phyloP scores from a whole-genome alignment of 2,329 filamentous ascomycete genomes.

The Alternaria arborescens region DNA sequence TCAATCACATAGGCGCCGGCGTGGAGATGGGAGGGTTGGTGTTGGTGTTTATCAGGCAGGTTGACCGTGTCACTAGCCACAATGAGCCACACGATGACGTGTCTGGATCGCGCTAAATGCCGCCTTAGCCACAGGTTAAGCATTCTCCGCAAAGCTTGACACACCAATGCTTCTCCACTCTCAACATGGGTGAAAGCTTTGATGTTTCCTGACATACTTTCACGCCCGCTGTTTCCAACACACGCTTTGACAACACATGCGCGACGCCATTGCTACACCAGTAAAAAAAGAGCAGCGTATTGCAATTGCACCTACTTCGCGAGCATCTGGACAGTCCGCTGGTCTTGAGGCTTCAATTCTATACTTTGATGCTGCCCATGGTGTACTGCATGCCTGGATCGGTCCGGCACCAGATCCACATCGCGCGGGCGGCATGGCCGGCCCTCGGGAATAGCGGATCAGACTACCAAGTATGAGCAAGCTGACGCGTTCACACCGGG shows the following conservation, averaged over 20 bases:
- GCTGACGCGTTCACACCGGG: conserved; percentile 1
- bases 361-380: neutral
- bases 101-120: neutral
- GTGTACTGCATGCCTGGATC: neutral
- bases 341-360: neutral
- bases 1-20: neutral
- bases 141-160: conserved; percentile 13
- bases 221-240: neutral
- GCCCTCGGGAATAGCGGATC: neutral
- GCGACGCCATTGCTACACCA: too few relatives aligned
- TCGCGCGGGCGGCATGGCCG: neutral
- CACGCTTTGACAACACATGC: too few relatives aligned
- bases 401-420: neutral
- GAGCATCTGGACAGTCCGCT: neutral
- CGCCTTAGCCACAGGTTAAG: conserved; percentile 2
- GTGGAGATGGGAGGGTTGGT: neutral
- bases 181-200: neutral
- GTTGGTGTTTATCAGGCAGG: neutral
- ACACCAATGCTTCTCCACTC: neutral
- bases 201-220: neutral
- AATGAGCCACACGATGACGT: conserved; percentile 6
- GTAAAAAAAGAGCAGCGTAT: too few relatives aligned
- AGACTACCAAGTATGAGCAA: neutral
- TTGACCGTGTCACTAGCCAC: neutral
- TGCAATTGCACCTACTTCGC: too few relatives aligned